Evolutionary conservation across 768 basidiomycete genomes (phyloP).

Genomic region (Clathrus columnatus): DNA sequence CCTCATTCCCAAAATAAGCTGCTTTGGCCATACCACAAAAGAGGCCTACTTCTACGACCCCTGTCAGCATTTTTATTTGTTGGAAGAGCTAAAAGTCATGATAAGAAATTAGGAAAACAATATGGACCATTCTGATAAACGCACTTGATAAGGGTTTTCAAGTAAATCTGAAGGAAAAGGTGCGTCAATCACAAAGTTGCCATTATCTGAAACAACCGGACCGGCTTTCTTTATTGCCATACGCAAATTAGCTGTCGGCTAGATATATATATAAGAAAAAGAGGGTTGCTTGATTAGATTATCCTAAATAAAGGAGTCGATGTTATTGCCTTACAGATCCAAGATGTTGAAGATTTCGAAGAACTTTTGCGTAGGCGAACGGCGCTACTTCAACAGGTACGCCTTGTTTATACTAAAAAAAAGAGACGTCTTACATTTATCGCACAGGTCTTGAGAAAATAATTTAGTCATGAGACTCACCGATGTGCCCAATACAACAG

Average conservation of each 20-base stretch:
- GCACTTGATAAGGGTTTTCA: constrained; percentile 54
- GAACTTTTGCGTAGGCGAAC: constrained; percentile 86
- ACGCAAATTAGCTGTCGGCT: constrained; percentile 66
- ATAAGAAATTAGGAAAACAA: constrained; percentile 6
- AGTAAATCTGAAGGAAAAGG: constrained; percentile 70
- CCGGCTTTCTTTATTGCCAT: constrained; percentile 85
- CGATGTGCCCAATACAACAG: constrained; percentile 66
- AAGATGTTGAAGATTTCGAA: constrained; percentile 51
- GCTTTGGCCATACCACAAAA: constrained; percentile 90
- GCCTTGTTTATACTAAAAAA: constrained; percentile 65
- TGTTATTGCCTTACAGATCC: constrained; percentile 18
- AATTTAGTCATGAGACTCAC: constrained; percentile 36
- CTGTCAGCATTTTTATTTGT: constrained; percentile 88
- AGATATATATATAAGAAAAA: constrained; percentile 19
- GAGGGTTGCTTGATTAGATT: no score
- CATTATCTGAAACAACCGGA: constrained; percentile 94
- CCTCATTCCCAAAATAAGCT: constrained; percentile 93
- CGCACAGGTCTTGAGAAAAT: neutral
- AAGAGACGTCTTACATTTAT: constrained; percentile 8
- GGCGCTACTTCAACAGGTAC: constrained; percentile 96
- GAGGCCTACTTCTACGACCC: constrained; percentile 97
- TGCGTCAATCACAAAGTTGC: constrained; percentile 96
- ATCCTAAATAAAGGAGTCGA: constrained; percentile 19
- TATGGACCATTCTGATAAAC: constrained; percentile 6
- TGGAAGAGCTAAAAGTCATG: constrained; percentile 49